These are phyloP conservation scores for Leptosphaerulina australis DNA, from an alignment of 2,329 filamentous ascomycete genomes.

Conservation along the genomic window DNA sequence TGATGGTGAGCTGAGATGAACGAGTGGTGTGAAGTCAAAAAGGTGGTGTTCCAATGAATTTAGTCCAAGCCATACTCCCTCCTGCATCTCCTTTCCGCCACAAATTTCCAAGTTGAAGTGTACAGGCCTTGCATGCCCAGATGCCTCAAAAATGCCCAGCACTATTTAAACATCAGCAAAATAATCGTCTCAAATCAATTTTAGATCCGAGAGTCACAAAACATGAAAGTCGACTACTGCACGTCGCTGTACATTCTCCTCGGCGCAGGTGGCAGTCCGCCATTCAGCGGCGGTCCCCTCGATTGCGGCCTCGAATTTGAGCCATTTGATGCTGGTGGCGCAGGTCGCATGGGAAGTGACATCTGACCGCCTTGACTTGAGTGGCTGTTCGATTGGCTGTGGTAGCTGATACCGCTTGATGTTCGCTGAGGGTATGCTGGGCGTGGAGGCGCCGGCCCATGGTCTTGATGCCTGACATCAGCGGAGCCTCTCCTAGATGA, in stretches of 20 bases:
- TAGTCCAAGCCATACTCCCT: conserved; percentile 5
- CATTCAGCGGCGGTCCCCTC: conserved; percentile 32
- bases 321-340: conserved; percentile 42
- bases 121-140: conserved; percentile 7
- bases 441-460: conserved; percentile 39
- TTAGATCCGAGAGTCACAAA: too few relatives aligned
- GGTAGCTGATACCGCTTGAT: conserved; percentile 48
- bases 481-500: conserved; percentile 34
- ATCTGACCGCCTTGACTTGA: conserved; percentile 34
- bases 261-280: conserved; percentile 36
- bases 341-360: conserved; percentile 55
- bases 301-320: conserved; percentile 34
- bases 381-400: conserved; percentile 24
- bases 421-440: conserved; percentile 53
- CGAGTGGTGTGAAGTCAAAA: neutral
- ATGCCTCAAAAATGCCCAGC: conserved; percentile 7
- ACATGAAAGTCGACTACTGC: conserved; percentile 21
- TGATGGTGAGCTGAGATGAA: neutral
- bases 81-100: conserved; percentile 9
- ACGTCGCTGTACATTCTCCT: conserved; percentile 45
- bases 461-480: conserved; percentile 33
- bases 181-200: neutral
- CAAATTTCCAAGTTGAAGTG: conserved; percentile 4
- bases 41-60: conserved; percentile 10
- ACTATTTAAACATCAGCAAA: conserved; percentile 6